Conservation (phyloP, 148 eudicot genomes). For the Nepenthes gracilis region DNA sequence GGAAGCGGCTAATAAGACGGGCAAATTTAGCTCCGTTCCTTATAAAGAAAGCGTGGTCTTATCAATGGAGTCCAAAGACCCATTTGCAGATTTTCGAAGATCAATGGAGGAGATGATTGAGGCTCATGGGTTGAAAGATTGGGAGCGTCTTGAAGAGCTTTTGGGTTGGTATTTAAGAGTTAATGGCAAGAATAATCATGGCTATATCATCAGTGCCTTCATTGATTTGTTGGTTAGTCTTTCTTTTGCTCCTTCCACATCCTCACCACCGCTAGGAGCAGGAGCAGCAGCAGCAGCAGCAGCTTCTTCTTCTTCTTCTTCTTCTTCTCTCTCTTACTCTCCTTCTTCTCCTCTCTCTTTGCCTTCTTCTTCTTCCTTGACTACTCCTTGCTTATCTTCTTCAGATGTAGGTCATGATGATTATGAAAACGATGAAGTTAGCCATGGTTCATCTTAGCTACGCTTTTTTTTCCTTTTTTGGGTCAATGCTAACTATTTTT, state of each 20-base stretch:
- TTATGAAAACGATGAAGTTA: neutral
- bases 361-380: neutral
- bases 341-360: neutral
- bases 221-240: conserved; percentile 12
- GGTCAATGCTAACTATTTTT: no score
- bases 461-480: no score
- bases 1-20: conserved; percentile 6
- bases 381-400: neutral
- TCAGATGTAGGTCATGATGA: neutral
- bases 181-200: conserved; percentile 17
- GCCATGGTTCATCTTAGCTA: no score
- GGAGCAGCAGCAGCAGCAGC: neutral
- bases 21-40: neutral
- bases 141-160: conserved; percentile 19
- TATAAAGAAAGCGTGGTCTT: conserved; percentile 5
- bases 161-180: conserved; percentile 13
- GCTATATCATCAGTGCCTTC: conserved; percentile 18
- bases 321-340: neutral
- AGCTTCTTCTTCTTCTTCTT: neutral
- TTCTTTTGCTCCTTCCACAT: no score
- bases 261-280: no score
- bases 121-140: conserved; percentile 8
- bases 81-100: conserved; percentile 11
- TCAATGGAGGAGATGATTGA: conserved; percentile 24
- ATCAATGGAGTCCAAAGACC: conserved; percentile 6